Percentiles rank a stretch among this genome's conserved stretches.
Conservation (phyloP, 1,139 yeast species). For the Geotrichum armillariae region DNA sequence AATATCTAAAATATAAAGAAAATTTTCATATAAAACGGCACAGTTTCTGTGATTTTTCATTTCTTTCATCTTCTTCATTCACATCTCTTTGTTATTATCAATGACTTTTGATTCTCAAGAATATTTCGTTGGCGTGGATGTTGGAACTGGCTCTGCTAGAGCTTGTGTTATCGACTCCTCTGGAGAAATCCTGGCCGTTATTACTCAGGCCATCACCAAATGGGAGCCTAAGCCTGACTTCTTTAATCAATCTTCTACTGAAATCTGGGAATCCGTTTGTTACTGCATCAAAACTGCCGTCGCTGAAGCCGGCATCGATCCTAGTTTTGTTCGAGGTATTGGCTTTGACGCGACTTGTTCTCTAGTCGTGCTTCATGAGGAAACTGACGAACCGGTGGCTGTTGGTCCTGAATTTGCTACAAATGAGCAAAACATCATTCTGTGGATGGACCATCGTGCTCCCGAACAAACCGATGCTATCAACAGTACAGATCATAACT, state of each 20-base stretch:
- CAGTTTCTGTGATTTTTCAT: too few species aligned
- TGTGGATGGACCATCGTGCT: slow-evolving; percentile 99
- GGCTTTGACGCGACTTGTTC: slow-evolving; percentile 99
- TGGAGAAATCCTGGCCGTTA: slow-evolving; percentile 79
- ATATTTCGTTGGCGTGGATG: slow-evolving; percentile 90
- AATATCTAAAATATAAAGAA: too few species aligned
- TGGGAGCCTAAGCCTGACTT: slow-evolving; percentile 47
- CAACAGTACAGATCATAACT: slow-evolving; percentile 71
- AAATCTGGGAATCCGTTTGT: slow-evolving; percentile 89
- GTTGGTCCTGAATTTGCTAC: slow-evolving; percentile 90
- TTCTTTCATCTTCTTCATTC: too few species aligned
- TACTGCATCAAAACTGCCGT: slow-evolving; percentile 75
- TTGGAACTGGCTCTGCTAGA: slow-evolving; percentile 96
- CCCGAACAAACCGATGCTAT: slow-evolving; percentile 78
- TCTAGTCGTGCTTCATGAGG: slow-evolving; percentile 72
- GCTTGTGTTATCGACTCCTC: slow-evolving; percentile 85
- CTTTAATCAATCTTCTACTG: slow-evolving; percentile 80
- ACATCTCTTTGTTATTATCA: too few species aligned
- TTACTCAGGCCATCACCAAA: slow-evolving; percentile 76
- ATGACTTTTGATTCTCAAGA: too few species aligned
- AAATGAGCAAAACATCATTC: slow-evolving; percentile 72
- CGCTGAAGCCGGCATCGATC: slow-evolving; percentile 71
- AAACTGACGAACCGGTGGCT: slow-evolving; percentile 52
- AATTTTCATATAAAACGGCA: too few species aligned
- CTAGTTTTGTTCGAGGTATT: slow-evolving; percentile 69